Evolutionary conservation across 805 yeast genomes (phyloP).

Genomic region (Candida anglica): DNA sequence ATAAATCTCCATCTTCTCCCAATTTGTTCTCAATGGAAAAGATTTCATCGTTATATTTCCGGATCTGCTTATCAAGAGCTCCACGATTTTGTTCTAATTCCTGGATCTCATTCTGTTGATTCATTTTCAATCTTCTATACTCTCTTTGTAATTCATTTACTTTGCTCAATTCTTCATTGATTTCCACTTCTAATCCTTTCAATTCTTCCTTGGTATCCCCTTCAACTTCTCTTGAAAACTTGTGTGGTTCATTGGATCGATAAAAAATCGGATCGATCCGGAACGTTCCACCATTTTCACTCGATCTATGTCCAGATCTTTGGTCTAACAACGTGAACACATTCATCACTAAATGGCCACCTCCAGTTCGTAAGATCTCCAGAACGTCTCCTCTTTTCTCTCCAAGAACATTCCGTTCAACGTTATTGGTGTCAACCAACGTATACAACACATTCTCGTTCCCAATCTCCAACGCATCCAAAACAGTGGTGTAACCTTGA

Average conservation of each 20-base stretch:
- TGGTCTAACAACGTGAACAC: constrained; percentile 41
- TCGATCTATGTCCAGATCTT: constrained; percentile 43
- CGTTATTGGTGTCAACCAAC: constrained; percentile 56
- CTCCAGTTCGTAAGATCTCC: constrained; percentile 27
- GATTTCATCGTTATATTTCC: constrained; percentile 16
- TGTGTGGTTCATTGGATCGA: constrained; percentile 21
- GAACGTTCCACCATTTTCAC: constrained; percentile 35
- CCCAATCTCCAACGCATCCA: constrained; percentile 57
- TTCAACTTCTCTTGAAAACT: constrained; percentile 20
- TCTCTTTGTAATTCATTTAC: constrained; percentile 11
- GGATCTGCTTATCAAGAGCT: constrained; percentile 6
- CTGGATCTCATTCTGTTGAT: constrained; percentile 10
- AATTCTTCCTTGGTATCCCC: constrained; percentile 8
- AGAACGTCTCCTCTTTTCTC: constrained; percentile 2
- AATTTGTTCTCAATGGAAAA: constrained; percentile 34
- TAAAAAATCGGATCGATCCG: constrained; percentile 53
- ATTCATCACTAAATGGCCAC: constrained; percentile 36
- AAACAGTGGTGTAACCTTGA: constrained; percentile 37
- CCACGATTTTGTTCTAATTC: constrained; percentile 7
- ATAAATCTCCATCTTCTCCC: constrained; percentile 42
- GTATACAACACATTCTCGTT: constrained; percentile 54
- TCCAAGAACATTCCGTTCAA: constrained; percentile 55
- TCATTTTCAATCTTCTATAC: constrained; percentile 10
- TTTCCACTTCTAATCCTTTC: constrained; percentile 11
- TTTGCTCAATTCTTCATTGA: constrained; percentile 12